These are phyloP conservation scores for Cyclotella atomus DNA, from an alignment of 108 stramenopile species.

Conservation along the genomic window DNA sequence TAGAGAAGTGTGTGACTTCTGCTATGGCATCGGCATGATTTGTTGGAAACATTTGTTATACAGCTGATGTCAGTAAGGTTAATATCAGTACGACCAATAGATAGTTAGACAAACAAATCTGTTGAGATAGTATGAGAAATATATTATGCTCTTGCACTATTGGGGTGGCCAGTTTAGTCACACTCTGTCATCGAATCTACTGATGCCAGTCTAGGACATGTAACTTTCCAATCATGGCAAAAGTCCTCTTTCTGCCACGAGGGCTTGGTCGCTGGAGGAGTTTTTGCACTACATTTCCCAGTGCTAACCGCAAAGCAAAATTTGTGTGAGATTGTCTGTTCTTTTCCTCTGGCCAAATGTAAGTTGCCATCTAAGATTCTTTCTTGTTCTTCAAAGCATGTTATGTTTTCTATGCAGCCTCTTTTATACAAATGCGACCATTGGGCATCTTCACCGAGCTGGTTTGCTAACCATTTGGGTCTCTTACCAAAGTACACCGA, in stretches of 20 bases:
- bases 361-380: conserved; percentile 26
- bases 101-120: no score
- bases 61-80: no score
- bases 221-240: background rate
- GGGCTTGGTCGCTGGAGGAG: background rate
- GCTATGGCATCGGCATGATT: no score
- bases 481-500: conserved; percentile 52
- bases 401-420: conserved; percentile 38
- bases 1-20: conserved; percentile 43
- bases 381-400: conserved; percentile 47
- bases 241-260: background rate
- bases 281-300: conserved; percentile 32
- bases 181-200: no score
- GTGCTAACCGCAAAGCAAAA: conserved; percentile 59
- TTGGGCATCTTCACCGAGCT: conserved; percentile 33
- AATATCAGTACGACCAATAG: no score
- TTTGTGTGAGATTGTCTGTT: conserved; percentile 24
- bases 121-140: no score
- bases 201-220: no score
- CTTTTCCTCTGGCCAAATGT: conserved; percentile 40
- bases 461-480: background rate
- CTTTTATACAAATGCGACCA: conserved; percentile 44
- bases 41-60: no score
- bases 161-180: no score
- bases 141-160: no score